Evolutionary conservation across 148 eudicot species (phyloP), one percentile per base, ranked within the genome.

Genomic region (Mesembryanthemum crystallinum): DNA sequence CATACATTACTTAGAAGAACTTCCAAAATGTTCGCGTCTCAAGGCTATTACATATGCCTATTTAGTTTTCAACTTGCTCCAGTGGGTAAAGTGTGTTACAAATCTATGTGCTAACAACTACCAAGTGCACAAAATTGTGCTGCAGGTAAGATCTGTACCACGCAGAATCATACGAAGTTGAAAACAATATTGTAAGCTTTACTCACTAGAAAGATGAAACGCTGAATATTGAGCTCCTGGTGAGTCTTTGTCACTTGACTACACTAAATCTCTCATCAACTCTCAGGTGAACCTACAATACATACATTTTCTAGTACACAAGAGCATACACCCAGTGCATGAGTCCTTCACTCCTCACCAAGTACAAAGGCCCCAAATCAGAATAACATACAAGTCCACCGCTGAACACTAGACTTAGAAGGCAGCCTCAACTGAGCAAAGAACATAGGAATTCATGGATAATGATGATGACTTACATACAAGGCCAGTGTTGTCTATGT

Each of bases 401-500:
- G 59, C 42, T 75, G 18, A 61, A 51, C 14, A 7, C 62, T 54
- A 8, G 62, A 23, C 73, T 33, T 49, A 70, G 1, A 75, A 75
- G 37, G 62, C 59, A 76, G 47, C 28, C 62, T 20, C 61, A 61
- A 49, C 68, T 54, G 20, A 67, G 45, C 29, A 60, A 59, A 76
- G 78, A 69, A 59, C 1, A 55, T 64, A 57, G 2, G 17, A 67
- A 21, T 62, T 58, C 73, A 54, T 21, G 13, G 45, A 61, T 39
- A 7, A 58, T 9, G 15, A 67, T 61, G 47, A 69, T 51, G 30
- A 89, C 98, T 93, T 88, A 89, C 98, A 94, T 42, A 94, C 94
- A 79, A 94, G 89, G 74, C 98, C 98, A 12, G 98, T 94, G 85
- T 94, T 91, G 85, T 94, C 97, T 77, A 94, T 91, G 74, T 89